Evolutionary conservation across 805 yeast genomes (phyloP).

Genomic region (Saturnispora halmiae): DNA sequence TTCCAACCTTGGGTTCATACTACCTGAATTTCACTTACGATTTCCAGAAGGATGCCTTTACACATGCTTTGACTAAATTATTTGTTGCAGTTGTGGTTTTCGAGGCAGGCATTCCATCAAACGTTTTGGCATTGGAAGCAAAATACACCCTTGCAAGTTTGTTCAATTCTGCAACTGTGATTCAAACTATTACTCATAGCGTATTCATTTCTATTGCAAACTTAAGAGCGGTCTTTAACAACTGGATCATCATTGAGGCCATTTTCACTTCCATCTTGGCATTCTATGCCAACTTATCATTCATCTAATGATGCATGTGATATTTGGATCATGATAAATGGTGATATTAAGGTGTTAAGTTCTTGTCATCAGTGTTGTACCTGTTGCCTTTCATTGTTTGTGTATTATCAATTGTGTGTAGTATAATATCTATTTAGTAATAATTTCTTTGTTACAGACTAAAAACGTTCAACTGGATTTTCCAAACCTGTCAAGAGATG

Average conservation of each 20-base stretch:
- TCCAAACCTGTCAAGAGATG: slow-evolving; percentile 14
- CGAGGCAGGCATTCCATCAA: slow-evolving; percentile 21
- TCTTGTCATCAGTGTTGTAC: background rate
- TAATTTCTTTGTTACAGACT: no score
- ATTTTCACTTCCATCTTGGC: slow-evolving; percentile 39
- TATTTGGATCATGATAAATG: no score
- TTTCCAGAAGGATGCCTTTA: slow-evolving; percentile 45
- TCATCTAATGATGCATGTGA: no score
- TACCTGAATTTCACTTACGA: slow-evolving; percentile 47
- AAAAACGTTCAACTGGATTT: no score
- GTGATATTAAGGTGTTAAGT: background rate
- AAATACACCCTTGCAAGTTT: slow-evolving; percentile 24
- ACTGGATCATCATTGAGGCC: slow-evolving; percentile 39
- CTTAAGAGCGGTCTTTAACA: slow-evolving; percentile 37
- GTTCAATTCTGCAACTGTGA: slow-evolving; percentile 13
- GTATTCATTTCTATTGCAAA: slow-evolving; percentile 29
- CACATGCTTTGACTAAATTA: slow-evolving; percentile 38
- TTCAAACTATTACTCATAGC: slow-evolving; percentile 17
- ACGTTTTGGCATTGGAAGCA: slow-evolving; percentile 24
- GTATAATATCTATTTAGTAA: no score
- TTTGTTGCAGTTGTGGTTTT: slow-evolving; percentile 32
- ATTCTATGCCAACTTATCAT: slow-evolving; percentile 36
- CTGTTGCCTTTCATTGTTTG: slow-evolving; percentile 2
- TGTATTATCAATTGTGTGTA: slow-evolving; percentile 6
- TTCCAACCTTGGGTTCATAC: slow-evolving; percentile 39